phyloP scores from a whole-genome alignment of 345 rosid species.

The Euphorbia peplus region DNA sequence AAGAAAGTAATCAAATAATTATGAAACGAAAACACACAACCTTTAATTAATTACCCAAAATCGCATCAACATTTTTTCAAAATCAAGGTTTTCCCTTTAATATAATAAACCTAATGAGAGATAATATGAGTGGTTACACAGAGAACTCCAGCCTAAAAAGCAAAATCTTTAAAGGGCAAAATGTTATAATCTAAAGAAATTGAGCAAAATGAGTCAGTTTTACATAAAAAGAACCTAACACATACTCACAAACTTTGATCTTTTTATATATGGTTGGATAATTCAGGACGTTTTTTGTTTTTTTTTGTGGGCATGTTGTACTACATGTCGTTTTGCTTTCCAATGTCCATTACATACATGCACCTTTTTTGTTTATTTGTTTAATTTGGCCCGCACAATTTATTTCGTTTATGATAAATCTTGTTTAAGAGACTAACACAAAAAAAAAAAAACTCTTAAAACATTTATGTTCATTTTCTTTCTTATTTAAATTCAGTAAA shows the following conservation, averaged over 20 bases:
- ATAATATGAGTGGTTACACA: neutral
- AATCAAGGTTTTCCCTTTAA: neutral
- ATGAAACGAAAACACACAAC: neutral
- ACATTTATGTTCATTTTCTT: too few relatives aligned
- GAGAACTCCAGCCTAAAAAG: neutral
- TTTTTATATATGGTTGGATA: constrained; percentile 1
- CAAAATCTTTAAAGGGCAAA: neutral
- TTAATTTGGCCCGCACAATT: neutral
- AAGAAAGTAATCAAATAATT: constrained; percentile 1
- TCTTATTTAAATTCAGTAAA: too few relatives aligned
- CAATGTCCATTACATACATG: neutral
- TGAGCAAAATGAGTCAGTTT: constrained; percentile 9
- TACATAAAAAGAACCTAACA: constrained; percentile 9
- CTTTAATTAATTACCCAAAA: neutral
- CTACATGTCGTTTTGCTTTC: neutral
- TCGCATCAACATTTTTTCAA: neutral
- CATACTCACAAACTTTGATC: neutral
- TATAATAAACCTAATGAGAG: neutral
- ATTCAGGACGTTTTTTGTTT: neutral
- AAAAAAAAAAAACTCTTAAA: too few relatives aligned
- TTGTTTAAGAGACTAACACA: neutral
- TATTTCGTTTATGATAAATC: neutral
- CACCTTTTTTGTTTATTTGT: too few relatives aligned
- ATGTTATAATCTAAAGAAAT: neutral
- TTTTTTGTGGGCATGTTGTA: neutral